These are phyloP conservation scores for Potentilla sterilis DNA, from an alignment of 306 rosid species.

Conservation along the genomic window DNA sequence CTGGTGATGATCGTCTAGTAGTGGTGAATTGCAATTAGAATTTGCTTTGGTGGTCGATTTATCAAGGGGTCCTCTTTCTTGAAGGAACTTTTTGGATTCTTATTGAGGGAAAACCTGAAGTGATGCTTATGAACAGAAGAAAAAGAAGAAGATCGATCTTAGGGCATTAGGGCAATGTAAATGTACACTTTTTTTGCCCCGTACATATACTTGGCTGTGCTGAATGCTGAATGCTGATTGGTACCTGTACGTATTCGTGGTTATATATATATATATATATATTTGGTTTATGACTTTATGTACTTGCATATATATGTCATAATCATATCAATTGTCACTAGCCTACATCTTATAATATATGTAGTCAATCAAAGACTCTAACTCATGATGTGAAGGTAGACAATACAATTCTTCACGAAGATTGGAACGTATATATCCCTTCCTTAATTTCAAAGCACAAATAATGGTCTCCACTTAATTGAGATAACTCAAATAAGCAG, in stretches of 20 bases:
- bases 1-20: conserved; percentile 36
- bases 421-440: background rate
- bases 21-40: conserved; percentile 36
- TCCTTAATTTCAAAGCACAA: background rate
- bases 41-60: conserved; percentile 29
- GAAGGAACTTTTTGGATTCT: conserved; percentile 60
- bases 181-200: background rate
- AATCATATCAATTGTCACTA: conserved; percentile 4
- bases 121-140: conserved; percentile 15
- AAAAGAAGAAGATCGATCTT: conserved; percentile 7
- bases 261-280: no score
- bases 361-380: background rate
- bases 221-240: no score
- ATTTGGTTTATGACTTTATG: background rate
- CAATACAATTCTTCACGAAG: background rate
- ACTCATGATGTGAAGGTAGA: background rate
- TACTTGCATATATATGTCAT: conserved; percentile 4
- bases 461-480: background rate
- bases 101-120: conserved; percentile 21
- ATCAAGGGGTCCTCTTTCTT: conserved; percentile 38
- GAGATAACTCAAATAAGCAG: background rate
- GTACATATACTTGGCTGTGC: background rate
- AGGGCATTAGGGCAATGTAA: background rate
- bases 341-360: background rate
- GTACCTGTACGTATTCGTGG: background rate